These are phyloP conservation scores for Microcyclospora pomicola DNA, from an alignment of 2,329 filamentous ascomycete genomes.

Conservation along the genomic window DNA sequence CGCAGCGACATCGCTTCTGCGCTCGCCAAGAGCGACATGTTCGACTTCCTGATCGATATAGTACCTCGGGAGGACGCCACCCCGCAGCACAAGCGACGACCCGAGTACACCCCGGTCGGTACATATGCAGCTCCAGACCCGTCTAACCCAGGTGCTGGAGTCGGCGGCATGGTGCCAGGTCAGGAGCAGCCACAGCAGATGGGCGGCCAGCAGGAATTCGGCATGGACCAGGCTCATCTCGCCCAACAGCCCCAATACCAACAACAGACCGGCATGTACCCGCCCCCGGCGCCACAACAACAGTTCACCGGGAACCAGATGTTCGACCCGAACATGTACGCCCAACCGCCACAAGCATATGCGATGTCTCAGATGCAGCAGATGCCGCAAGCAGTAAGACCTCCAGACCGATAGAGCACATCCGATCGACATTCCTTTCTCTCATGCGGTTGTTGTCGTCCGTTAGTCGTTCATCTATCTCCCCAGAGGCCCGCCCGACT, in stretches of 20 bases:
- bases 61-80: slow-evolving; percentile 89
- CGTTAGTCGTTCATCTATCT: too few species aligned
- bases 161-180: slow-evolving; percentile 18
- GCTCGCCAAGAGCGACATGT: slow-evolving; percentile 96
- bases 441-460: too few species aligned
- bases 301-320: slow-evolving; percentile 63
- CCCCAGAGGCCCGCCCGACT: too few species aligned
- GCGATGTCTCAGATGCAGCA: slow-evolving; percentile 19
- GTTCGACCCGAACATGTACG: slow-evolving; percentile 74
- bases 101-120: slow-evolving; percentile 26
- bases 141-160: slow-evolving; percentile 30
- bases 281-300: slow-evolving; percentile 64
- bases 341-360: slow-evolving; percentile 13
- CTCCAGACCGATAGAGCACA: too few species aligned
- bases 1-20: slow-evolving; percentile 93
- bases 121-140: slow-evolving; percentile 37
- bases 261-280: slow-evolving; percentile 66
- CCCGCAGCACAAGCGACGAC: slow-evolving; percentile 60
- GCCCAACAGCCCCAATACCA: slow-evolving; percentile 47
- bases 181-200: slow-evolving; percentile 14
- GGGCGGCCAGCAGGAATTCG: slow-evolving; percentile 19
- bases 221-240: slow-evolving; percentile 20
- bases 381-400: slow-evolving; percentile 13
- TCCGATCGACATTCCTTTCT: too few species aligned
- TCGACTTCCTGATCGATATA: slow-evolving; percentile 98